phyloP scores from a whole-genome alignment of 495 filamentous ascomycete genomes.

The Tuber umbilicatum region DNA sequence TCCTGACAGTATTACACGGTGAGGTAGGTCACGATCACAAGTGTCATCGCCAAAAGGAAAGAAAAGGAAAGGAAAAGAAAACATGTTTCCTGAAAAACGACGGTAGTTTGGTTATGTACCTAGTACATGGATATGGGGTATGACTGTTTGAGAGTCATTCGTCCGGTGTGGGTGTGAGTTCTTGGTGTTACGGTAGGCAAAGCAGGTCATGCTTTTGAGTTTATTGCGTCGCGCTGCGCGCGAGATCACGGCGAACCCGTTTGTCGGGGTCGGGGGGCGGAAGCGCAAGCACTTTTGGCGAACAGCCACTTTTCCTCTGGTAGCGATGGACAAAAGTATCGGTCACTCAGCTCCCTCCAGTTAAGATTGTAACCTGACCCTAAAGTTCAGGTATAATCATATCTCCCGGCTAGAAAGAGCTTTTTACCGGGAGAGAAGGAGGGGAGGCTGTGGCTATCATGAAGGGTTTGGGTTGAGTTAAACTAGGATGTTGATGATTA shows the following conservation, averaged over 20 bases:
- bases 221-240: neutral
- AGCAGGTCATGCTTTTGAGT: neutral
- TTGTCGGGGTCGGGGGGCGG: neutral
- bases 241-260: neutral
- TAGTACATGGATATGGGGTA: neutral
- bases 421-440: neutral
- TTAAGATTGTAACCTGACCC: neutral
- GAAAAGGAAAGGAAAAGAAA: neutral
- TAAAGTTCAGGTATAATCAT: neutral
- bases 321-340: neutral
- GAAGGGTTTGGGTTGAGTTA: neutral
- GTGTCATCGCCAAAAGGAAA: neutral
- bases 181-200: neutral
- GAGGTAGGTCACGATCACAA: neutral
- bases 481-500: neutral
- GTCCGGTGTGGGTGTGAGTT: neutral
- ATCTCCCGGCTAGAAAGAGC: neutral
- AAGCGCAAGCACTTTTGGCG: neutral
- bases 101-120: neutral
- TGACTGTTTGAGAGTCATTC: slow-evolving; percentile 2
- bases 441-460: neutral
- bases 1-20: neutral
- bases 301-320: neutral
- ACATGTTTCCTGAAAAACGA: neutral
- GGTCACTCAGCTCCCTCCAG: neutral